A percentile compares a stretch with the other conserved stretches of the same genome.
Evolutionary conservation across 2,329 filamentous ascomycete genomes (phyloP).

Genomic region (Thelonectria rubi): DNA sequence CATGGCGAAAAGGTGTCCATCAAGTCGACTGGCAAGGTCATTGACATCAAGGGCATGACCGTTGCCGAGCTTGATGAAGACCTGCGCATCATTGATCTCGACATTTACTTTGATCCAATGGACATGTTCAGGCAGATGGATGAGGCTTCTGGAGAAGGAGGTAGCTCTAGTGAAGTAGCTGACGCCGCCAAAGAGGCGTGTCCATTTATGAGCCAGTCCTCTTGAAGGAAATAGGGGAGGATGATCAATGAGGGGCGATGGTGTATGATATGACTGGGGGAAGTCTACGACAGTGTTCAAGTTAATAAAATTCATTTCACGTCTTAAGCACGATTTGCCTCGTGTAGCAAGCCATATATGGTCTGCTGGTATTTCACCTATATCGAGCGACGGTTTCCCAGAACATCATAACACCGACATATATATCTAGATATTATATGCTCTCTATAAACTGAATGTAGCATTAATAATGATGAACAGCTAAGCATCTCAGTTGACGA

Average conservation of each 20-base stretch:
- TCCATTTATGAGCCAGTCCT: neutral
- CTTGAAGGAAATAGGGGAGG: neutral
- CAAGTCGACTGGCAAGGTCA: conserved; percentile 67
- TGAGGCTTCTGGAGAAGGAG: neutral
- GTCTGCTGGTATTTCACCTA: no score
- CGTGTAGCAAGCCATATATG: no score
- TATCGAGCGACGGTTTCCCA: no score
- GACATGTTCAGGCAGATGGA: conserved; percentile 73
- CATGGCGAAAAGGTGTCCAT: conserved; percentile 69
- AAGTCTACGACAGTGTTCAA: no score
- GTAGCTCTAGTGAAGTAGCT: neutral
- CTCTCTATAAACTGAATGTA: no score
- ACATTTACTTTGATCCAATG: conserved; percentile 73
- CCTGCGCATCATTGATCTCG: conserved; percentile 65
- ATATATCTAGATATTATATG: no score
- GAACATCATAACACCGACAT: no score
- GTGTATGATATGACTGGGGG: neutral
- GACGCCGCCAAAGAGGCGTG: neutral
- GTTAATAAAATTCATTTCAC: no score
- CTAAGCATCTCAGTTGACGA: no score
- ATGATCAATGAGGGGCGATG: neutral
- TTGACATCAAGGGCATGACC: conserved; percentile 71
- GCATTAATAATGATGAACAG: no score
- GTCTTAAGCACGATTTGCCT: no score
- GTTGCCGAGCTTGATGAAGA: conserved; percentile 69